phyloP scores from a whole-genome alignment of 768 basidiomycete genomes.

The Mycena maculata region DNA sequence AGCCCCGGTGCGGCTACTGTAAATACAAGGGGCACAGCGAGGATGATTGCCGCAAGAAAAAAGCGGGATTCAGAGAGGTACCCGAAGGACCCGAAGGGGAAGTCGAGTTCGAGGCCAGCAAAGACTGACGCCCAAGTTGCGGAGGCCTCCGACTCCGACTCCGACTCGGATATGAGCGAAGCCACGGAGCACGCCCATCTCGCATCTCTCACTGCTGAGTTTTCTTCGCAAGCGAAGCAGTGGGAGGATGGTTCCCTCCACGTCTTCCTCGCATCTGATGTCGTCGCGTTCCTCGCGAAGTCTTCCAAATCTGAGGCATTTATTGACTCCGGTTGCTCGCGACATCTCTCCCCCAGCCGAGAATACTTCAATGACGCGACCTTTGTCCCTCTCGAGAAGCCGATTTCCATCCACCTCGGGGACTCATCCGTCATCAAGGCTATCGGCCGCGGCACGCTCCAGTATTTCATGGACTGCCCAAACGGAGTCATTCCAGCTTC shows the following conservation, averaged over 20 bases:
- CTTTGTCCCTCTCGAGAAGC: conserved; percentile 22
- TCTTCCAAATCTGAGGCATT: conserved; percentile 14
- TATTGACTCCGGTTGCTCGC: conserved; percentile 27
- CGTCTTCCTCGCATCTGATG: conserved; percentile 19
- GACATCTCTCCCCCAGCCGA: conserved; percentile 27
- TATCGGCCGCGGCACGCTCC: conserved; percentile 25
- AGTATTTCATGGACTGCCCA: conserved; percentile 22
- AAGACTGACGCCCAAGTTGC: neutral
- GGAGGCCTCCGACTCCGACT: neutral
- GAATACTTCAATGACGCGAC: conserved; percentile 20
- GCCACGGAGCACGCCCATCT: conserved; percentile 3
- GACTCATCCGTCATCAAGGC: conserved; percentile 29
- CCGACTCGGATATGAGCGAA: conserved; percentile 2
- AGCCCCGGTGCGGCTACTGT: conserved; percentile 16
- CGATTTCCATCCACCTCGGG: conserved; percentile 23
- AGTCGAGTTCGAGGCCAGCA: neutral
- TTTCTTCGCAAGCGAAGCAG: conserved; percentile 7
- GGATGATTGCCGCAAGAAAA: conserved; percentile 13
- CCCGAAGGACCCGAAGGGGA: neutral
- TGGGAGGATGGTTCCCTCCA: conserved; percentile 18
- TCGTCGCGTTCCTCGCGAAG: conserved; percentile 20
- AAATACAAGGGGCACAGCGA: conserved; percentile 7
- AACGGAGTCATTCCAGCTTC: conserved; percentile 21
- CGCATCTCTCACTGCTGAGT: conserved; percentile 5
- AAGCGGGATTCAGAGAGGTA: conserved; percentile 9